These are phyloP conservation scores for Tillandsia leiboldiana DNA, from an alignment of 176 grass and related monocot genomes.

Conservation along the genomic window DNA sequence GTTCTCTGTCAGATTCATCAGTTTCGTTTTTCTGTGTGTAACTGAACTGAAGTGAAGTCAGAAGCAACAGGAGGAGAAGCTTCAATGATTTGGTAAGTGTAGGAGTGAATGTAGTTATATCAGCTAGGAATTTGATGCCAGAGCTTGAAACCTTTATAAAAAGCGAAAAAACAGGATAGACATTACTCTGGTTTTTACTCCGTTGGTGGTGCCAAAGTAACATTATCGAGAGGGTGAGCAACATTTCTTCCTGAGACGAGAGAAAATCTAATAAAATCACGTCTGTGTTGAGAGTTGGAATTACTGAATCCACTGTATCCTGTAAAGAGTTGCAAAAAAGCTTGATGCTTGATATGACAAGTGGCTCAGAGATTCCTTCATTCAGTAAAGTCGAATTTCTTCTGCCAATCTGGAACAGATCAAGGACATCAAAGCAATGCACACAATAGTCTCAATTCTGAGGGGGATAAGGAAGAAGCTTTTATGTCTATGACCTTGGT, in stretches of 20 bases:
- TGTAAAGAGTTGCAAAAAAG: constrained; percentile 51
- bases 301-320: constrained; percentile 39
- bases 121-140: constrained; percentile 42
- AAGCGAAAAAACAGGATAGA: constrained; percentile 36
- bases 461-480: no score
- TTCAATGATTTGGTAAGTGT: constrained; percentile 52
- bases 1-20: constrained; percentile 25
- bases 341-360: constrained; percentile 33
- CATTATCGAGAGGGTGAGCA: constrained; percentile 40
- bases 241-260: constrained; percentile 55
- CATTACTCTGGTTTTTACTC: constrained; percentile 17
- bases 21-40: constrained; percentile 23
- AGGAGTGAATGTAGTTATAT: constrained; percentile 39
- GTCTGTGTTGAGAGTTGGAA: constrained; percentile 35
- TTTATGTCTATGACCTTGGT: no score
- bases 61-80: constrained; percentile 50
- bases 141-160: constrained; percentile 50
- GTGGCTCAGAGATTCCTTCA: constrained; percentile 31
- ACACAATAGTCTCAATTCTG: no score
- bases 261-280: constrained; percentile 33
- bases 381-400: not conserved
- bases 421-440: no score
- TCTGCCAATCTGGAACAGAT: not conserved
- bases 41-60: constrained; percentile 43
- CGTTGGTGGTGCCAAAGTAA: constrained; percentile 34